Percentiles rank a stretch among this genome's conserved stretches.
Conservation (phyloP, 345 rosid species). For the Lepidium sativum region DNA sequence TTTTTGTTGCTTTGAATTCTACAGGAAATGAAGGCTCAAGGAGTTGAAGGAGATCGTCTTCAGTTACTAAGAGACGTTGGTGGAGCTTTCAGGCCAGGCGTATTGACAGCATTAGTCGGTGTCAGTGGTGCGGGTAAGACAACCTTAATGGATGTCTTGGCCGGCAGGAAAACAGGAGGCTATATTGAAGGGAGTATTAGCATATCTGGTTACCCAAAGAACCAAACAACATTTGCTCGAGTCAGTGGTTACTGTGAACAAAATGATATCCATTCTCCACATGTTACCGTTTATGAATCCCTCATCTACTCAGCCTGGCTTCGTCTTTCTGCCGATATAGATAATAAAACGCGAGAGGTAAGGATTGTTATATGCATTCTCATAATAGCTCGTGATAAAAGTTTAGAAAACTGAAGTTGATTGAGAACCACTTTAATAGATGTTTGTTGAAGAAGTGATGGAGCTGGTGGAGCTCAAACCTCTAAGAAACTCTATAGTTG, state of each 20-base stretch:
- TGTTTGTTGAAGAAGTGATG: slow-evolving; percentile 92
- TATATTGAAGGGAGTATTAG: slow-evolving; percentile 60
- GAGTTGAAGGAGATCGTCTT: slow-evolving; percentile 58
- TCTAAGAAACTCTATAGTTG: slow-evolving; percentile 64
- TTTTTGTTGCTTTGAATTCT: not conserved
- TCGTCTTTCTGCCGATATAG: slow-evolving; percentile 61
- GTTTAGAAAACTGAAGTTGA: not conserved
- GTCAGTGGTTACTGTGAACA: slow-evolving; percentile 86
- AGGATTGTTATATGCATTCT: slow-evolving; percentile 5
- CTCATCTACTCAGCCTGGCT: slow-evolving; percentile 87
- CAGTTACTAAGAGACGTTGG: slow-evolving; percentile 65
- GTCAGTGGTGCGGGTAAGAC: slow-evolving; percentile 98
- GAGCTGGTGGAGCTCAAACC: slow-evolving; percentile 82
- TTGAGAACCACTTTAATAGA: slow-evolving; percentile 26
- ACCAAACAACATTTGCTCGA: slow-evolving; percentile 88
- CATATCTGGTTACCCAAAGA: slow-evolving; percentile 80
- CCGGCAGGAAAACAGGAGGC: slow-evolving; percentile 86
- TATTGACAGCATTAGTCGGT: slow-evolving; percentile 81
- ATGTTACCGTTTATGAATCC: slow-evolving; percentile 85
- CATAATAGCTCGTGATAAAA: not conserved
- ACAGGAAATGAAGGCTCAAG: slow-evolving; percentile 82
- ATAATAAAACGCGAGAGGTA: slow-evolving; percentile 50
- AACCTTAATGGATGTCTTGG: slow-evolving; percentile 88
- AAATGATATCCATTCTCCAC: slow-evolving; percentile 86
- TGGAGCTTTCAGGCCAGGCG: slow-evolving; percentile 80